Percentiles rank a stretch among this genome's conserved stretches.
phyloP scores from a whole-genome alignment of 129 eudicot species.

The Flaveria trinervia region DNA sequence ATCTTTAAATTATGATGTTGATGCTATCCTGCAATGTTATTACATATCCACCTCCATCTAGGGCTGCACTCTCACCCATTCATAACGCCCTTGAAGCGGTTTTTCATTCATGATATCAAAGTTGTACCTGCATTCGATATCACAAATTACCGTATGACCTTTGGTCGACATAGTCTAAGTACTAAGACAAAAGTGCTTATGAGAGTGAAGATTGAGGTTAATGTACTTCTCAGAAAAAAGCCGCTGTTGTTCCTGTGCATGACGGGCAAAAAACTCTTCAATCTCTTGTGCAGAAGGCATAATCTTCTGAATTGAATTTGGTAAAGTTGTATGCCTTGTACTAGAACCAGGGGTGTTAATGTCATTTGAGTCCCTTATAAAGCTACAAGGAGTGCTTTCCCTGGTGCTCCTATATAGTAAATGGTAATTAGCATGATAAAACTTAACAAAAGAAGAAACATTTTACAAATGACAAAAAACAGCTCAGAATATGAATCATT shows the following conservation, averaged over 20 bases:
- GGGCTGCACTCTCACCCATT: constrained; percentile 74
- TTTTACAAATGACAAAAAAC: not conserved
- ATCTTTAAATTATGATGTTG: constrained; percentile 26
- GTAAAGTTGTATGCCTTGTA: constrained; percentile 43
- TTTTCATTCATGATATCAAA: constrained; percentile 72
- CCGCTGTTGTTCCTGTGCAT: constrained; percentile 65
- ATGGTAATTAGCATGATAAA: constrained; percentile 17
- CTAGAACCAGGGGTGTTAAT: constrained; percentile 66
- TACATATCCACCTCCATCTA: constrained; percentile 29
- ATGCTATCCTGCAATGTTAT: constrained; percentile 16
- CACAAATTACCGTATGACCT: not conserved
- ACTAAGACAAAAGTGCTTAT: not conserved
- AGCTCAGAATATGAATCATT: not conserved
- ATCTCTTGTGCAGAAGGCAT: constrained; percentile 73
- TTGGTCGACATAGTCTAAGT: constrained; percentile 3
- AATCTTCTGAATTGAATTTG: constrained; percentile 29
- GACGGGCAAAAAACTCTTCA: constrained; percentile 69
- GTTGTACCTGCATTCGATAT: constrained; percentile 68
- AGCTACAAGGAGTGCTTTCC: constrained; percentile 94
- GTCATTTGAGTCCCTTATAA: constrained; percentile 55
- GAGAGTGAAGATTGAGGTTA: not conserved
- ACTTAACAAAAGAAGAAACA: not conserved
- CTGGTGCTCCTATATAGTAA: constrained; percentile 64
- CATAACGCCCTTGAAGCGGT: constrained; percentile 88
- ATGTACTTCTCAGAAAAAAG: constrained; percentile 67